Percentiles rank a stretch among this genome's conserved stretches.
Conservation (phyloP, 176 grass and related monocot genomes). For the Saccharum officinarum region DNA sequence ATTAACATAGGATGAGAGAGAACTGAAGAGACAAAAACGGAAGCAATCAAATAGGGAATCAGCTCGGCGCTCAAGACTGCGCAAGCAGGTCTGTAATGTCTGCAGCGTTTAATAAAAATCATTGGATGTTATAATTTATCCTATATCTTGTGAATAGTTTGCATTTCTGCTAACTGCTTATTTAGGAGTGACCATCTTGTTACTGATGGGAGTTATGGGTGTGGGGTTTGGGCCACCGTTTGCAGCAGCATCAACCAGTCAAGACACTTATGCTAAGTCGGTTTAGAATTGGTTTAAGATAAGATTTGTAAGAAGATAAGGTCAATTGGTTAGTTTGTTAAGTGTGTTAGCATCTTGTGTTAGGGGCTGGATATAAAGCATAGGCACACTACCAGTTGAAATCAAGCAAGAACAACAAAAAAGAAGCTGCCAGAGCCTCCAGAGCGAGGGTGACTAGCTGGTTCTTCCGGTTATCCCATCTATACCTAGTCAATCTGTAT, state of each 20-base stretch:
- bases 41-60: conserved; percentile 74
- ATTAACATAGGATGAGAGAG: conserved; percentile 52
- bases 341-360: background rate
- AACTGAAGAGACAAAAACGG: conserved; percentile 60
- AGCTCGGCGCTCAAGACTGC: conserved; percentile 62
- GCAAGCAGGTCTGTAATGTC: conserved; percentile 53
- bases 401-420: background rate
- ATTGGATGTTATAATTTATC: background rate
- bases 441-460: background rate
- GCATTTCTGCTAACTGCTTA: conserved; percentile 10
- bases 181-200: conserved; percentile 18
- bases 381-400: background rate
- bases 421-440: background rate
- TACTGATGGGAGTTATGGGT: background rate
- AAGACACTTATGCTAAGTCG: background rate
- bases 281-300: background rate
- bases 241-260: background rate
- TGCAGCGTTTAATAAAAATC: conserved; percentile 15
- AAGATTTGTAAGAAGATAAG: background rate
- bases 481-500: background rate
- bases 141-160: conserved; percentile 14
- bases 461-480: background rate
- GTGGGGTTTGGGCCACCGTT: background rate
- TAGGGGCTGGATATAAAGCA: background rate
- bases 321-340: background rate